Base-by-base conservation (phyloP, 495 filamentous ascomycete genomes). In the Daldinia decipiens region DNA sequence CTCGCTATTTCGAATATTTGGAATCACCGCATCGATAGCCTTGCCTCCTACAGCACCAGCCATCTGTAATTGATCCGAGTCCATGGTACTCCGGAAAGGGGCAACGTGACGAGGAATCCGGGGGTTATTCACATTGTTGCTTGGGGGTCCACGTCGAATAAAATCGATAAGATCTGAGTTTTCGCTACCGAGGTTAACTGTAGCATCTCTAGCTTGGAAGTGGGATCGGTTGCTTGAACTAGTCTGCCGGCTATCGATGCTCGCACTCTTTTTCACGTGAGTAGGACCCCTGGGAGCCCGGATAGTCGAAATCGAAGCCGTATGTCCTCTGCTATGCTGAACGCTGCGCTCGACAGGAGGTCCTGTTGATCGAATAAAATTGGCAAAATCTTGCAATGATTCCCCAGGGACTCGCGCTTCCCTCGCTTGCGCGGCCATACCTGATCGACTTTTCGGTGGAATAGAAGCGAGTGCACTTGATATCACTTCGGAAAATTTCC, bases 161-260 rank as follows among this genome's bases (percentile, higher is more conserved):
- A 98, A 98, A 73, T 98, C 93, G 57, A 97, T 96, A 40, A 99
- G 80, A 66, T 97, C 95, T 2, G 90, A 90, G 52, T 88, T 97
- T 71, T 88, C 86, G 52, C 89, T 88, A 45, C 84, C 85, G 29
- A 82, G 81, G 26, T 87, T 81, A 21, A 86, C 83, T 31, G 85
- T 81, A n/a, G 93, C 86, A 67, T 89, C 87, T 17, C 94, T 90
- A 66, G 93, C 89, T 79, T 93, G 87, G 52, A 93, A 80, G 47
- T 84, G 85, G 39, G 80, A 81, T 26, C 83, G 76, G 47, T 70
- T 77, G 19, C 71, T 74, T 52, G 67, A 72, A 73, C 71, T 80
- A 11, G 72, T 76, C 31, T 65, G 73, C 26, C 76, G 62, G 26
- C 77, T 66, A 17, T 78, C 77, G 24, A 77, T 61, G 61, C 75